Base-by-base conservation (phyloP, 345 rosid species). In the Eucalyptus tenuipes region DNA sequence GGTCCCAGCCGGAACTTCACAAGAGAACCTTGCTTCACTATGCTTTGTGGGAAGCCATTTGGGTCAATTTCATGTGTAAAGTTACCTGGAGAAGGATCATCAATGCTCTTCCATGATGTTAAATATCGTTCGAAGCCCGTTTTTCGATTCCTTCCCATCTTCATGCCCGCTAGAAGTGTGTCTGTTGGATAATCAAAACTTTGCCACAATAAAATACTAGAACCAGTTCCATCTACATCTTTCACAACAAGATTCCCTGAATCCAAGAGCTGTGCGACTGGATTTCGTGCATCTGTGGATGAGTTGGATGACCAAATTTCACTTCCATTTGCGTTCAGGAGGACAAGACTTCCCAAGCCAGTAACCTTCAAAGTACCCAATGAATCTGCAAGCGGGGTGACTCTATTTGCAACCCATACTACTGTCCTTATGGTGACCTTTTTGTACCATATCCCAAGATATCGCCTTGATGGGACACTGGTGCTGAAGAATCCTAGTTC, bases 111-210 rank as follows among this genome's bases (percentile, higher is more conserved):
- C 97, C 95, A 95, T 8, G 95, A 93, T 17, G 90, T 89, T 8
- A 94, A 10, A 75, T 80, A 89, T 80, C 89, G 80, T 11, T 94
- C 90, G 2, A 90, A 48, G 47, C 94, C 93, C 0, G 90, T 89
- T 7, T 59, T 64, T 24, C 88, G 86, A 80, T 94, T 89, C 89
- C 88, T 89, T 33, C 97, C 97, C 7, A 94, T 18, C 88, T 92
- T 92, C 94, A 92, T 93, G 27, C 92, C 95, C 2, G 94, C 90
- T 27, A 94, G 88, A n/a, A 94, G 33, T 6, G 93, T 92, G 61
- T 93, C 92, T 33, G 91, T 52, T 5, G 92, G 94, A 79, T 93
- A 85, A 90, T 95, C 95, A 57, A 92, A 95, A 88, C 96, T 94
- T 89, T 95, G 95, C 97, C 96, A 95, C 31, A 92, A 37, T 47